Evolutionary conservation across 2,329 filamentous ascomycete species (phyloP), one percentile per base, ranked within the genome.

Genomic region (Leptographium galeiforme): DNA sequence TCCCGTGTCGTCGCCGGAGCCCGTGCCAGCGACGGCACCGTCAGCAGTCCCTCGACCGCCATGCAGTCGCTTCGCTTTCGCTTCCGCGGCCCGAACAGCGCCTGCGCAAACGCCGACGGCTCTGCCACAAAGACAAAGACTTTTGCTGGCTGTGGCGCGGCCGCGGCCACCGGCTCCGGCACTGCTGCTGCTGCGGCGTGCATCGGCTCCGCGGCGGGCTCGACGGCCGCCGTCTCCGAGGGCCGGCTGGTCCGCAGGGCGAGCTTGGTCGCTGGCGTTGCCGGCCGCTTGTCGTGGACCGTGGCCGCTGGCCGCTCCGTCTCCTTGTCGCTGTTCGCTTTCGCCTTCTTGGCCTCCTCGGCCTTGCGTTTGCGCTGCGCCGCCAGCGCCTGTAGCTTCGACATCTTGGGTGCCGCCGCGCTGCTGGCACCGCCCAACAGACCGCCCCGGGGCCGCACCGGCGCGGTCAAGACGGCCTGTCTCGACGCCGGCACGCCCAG

Each of bases 361-460:
- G 82, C 82, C 67, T 89, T 95, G 68, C 87, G 90, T 65, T 89
- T 90, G 33, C 89, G 78, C 52, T 87, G 85, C 38, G 89, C 89
- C 51, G 91, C 90, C 44, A 98, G 72, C 48, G 89, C 89, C 61
- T 95, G 91, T 47, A 98, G 73, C 63, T 98, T 98, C 6, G 91
- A 95, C 67, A 87, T 76, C 63, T 90, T 93, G 4, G 79, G 76
- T n/a, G 71, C 63, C 13, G 70, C 70, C 25, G 25, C 25, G 25
- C 25, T 25, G 48, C 79, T 77, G 2, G 81, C 76, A 38, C 93
- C 94, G 34, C 93, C 94, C 2, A 95, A 68, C 0, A 98, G 73
- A 2, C 89, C 85, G 18, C 82, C 78, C 48, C 70, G 72, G 52
- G 77, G 81, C 57, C 39, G 77, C 16, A 61, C 57, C 55, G 67